These are phyloP conservation scores for Ceratocystis variospora DNA, from an alignment of 2,329 filamentous ascomycete species.

Conservation along the genomic window DNA sequence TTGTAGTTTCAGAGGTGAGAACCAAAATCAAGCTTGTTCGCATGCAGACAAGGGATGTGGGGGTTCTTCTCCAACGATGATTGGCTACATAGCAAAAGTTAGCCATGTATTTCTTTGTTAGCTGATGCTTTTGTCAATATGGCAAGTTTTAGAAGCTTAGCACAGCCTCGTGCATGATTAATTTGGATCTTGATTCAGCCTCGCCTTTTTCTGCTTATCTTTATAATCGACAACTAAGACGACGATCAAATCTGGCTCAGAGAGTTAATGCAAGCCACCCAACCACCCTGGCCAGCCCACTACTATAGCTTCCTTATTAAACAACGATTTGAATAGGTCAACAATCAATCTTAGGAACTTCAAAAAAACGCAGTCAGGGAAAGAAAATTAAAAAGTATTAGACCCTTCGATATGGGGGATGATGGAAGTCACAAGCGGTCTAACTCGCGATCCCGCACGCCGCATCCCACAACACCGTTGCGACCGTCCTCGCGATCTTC, in stretches of 20 bases:
- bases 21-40: not conserved
- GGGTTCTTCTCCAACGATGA: not conserved
- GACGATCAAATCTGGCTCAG: not conserved
- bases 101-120: not conserved
- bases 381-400: not conserved
- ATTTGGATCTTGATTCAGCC: not conserved
- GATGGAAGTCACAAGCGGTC: slow-evolving; percentile 30
- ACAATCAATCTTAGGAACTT: too few relatives aligned
- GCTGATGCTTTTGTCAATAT: not conserved
- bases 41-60: not conserved
- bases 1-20: not conserved
- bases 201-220: not conserved
- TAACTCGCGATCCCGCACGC: slow-evolving; percentile 48
- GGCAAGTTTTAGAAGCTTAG: not conserved
- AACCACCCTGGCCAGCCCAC: not conserved
- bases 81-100: not conserved
- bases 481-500: slow-evolving; percentile 82
- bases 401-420: slow-evolving; percentile 20
- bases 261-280: not conserved
- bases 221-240: not conserved
- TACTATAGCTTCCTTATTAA: not conserved
- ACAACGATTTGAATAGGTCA: not conserved
- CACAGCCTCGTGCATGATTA: not conserved
- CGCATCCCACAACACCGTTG: slow-evolving; percentile 80
- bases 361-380: too few relatives aligned